Conservation (phyloP, 306 rosid species). For the Rosa persica region DNA sequence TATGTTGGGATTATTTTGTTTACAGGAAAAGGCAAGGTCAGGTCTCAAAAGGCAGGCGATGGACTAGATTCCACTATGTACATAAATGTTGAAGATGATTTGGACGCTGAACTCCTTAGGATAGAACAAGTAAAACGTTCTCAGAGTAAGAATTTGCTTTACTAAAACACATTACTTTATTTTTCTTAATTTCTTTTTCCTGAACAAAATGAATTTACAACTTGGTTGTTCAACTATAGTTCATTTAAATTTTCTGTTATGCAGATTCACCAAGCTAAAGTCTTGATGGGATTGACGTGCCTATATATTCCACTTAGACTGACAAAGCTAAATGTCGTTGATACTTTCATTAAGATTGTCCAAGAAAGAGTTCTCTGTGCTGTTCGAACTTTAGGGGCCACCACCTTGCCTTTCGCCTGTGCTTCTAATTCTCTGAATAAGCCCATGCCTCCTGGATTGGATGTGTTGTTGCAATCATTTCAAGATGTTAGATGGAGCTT, state of each 20-base stretch:
- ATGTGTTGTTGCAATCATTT: constrained; percentile 73
- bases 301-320: constrained; percentile 51
- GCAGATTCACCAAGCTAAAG: constrained; percentile 54
- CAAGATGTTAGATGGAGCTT: constrained; percentile 69
- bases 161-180: background rate
- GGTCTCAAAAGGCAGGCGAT: constrained; percentile 41
- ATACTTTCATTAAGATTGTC: constrained; percentile 38
- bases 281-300: constrained; percentile 41
- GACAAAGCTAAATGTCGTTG: constrained; percentile 31
- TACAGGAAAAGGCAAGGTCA: constrained; percentile 58
- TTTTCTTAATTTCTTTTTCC: background rate
- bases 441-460: constrained; percentile 73
- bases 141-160: constrained; percentile 22
- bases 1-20: constrained; percentile 20
- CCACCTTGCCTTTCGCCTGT: constrained; percentile 76
- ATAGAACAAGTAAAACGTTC: constrained; percentile 24
- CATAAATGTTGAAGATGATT: constrained; percentile 38
- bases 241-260: constrained; percentile 12
- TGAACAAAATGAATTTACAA: background rate
- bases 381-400: constrained; percentile 41
- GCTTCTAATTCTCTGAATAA: constrained; percentile 72
- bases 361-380: constrained; percentile 40
- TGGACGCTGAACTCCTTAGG: constrained; percentile 25
- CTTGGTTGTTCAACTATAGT: background rate
- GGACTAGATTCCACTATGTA: constrained; percentile 35